Evolutionary conservation across 2,329 filamentous ascomycete genomes (phyloP).

Genomic region (Hypoxylon rubiginosum): DNA sequence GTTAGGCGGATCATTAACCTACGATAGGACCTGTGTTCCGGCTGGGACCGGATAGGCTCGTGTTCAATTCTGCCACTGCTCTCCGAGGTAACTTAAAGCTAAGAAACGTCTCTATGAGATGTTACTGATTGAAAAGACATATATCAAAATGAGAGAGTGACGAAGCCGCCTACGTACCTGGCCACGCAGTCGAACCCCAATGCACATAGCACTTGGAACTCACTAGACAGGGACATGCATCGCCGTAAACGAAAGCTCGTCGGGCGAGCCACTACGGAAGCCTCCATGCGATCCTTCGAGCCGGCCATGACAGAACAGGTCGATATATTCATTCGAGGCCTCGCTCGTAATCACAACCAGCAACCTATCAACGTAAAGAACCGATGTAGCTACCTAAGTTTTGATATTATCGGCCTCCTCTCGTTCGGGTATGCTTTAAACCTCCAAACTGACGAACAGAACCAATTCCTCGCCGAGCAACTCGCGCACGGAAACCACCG

Average conservation of each 20-base stretch:
- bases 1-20: neutral
- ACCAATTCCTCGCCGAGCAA: slow-evolving; percentile 34
- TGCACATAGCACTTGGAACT: slow-evolving; percentile 29
- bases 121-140: slow-evolving; percentile 28
- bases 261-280: slow-evolving; percentile 35
- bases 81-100: slow-evolving; percentile 23
- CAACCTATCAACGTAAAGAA: slow-evolving; percentile 31
- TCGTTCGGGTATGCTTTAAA: slow-evolving; percentile 36
- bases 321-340: slow-evolving; percentile 33
- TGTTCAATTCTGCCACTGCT: slow-evolving; percentile 40
- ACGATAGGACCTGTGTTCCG: slow-evolving; percentile 35
- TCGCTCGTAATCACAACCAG: neutral
- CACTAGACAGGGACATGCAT: slow-evolving; percentile 35
- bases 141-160: slow-evolving; percentile 37
- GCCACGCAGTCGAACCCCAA: slow-evolving; percentile 28
- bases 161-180: slow-evolving; percentile 35
- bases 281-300: slow-evolving; percentile 41
- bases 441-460: slow-evolving; percentile 33
- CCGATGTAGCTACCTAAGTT: slow-evolving; percentile 27
- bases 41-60: slow-evolving; percentile 38
- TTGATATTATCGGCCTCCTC: slow-evolving; percentile 38
- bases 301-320: slow-evolving; percentile 40
- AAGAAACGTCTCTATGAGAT: neutral
- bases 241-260: slow-evolving; percentile 35
- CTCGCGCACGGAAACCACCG: slow-evolving; percentile 28